Conservation (phyloP, 768 basidiomycete genomes). For the Leccinum ochraceum region DNA sequence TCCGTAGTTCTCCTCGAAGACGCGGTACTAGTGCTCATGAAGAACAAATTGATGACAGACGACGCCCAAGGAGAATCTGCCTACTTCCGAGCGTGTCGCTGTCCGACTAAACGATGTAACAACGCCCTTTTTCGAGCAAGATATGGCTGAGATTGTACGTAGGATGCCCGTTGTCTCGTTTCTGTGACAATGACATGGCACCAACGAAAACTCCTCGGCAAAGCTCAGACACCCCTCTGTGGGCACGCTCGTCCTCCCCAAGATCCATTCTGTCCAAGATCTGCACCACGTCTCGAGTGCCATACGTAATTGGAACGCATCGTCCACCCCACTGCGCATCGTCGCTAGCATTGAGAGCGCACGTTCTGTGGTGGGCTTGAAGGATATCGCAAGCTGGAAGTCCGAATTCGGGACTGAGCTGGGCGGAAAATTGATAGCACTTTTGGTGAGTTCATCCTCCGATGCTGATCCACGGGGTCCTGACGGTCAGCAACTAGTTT, state of each 20-base stretch:
- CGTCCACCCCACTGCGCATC: slow-evolving; percentile 51
- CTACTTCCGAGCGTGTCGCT: slow-evolving; percentile 54
- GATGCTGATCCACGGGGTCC: background rate
- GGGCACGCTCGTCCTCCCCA: slow-evolving; percentile 78
- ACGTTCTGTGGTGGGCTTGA: slow-evolving; percentile 61
- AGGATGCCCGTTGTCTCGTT: slow-evolving; percentile 16
- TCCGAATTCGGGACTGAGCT: slow-evolving; percentile 42
- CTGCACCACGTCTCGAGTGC: slow-evolving; percentile 57
- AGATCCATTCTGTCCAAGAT: slow-evolving; percentile 72
- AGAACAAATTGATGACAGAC: slow-evolving; percentile 18
- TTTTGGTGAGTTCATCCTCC: slow-evolving; percentile 45
- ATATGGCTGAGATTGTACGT: slow-evolving; percentile 63
- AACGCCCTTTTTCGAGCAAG: slow-evolving; percentile 66
- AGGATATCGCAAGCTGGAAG: slow-evolving; percentile 71
- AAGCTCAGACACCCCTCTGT: slow-evolving; percentile 52
- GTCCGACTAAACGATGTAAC: slow-evolving; percentile 69
- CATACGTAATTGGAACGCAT: slow-evolving; percentile 20
- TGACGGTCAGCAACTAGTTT: slow-evolving; percentile 53
- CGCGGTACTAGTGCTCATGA: slow-evolving; percentile 13
- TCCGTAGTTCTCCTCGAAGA: slow-evolving; percentile 30
- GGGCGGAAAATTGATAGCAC: slow-evolving; percentile 59
- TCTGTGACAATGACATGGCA: slow-evolving; percentile 1
- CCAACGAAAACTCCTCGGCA: slow-evolving; percentile 7
- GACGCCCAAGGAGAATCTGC: slow-evolving; percentile 36
- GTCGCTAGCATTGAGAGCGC: slow-evolving; percentile 90